phyloP scores from a whole-genome alignment of 331 rosid genomes.

The Quercus phellos region DNA sequence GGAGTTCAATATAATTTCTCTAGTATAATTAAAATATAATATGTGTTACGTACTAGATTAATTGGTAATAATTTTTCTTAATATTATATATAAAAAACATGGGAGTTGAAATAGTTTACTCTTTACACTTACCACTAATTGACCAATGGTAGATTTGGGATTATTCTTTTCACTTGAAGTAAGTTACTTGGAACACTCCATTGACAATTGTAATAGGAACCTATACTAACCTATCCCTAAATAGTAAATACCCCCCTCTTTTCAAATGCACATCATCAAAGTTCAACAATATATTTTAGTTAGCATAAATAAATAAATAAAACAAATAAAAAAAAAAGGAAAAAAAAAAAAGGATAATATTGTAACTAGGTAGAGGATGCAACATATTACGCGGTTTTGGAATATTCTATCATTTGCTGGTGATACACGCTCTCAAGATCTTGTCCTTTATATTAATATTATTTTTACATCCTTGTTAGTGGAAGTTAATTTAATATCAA shows the following conservation, averaged over 20 bases:
- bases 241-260: too few relatives aligned
- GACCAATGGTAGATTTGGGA: neutral
- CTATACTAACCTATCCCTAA: too few relatives aligned
- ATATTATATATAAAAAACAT: neutral
- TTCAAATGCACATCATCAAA: neutral
- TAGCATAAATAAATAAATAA: neutral
- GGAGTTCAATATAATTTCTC: too few relatives aligned
- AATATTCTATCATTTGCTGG: constrained; percentile 17
- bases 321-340: neutral
- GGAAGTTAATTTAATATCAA: neutral
- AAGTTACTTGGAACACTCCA: neutral
- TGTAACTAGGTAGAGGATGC: neutral
- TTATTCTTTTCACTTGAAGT: neutral
- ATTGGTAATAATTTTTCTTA: neutral
- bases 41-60: neutral
- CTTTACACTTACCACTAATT: too few relatives aligned
- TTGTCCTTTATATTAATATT: neutral
- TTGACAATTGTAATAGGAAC: too few relatives aligned
- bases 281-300: neutral
- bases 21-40: neutral
- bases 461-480: constrained; percentile 15
- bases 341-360: neutral
- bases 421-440: constrained; percentile 25
- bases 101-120: neutral
- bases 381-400: constrained; percentile 26